A percentile compares a stretch with the other conserved stretches of the same genome.
phyloP scores from a whole-genome alignment of 176 grass and related monocot genomes.

The Calamus simplicifolius region DNA sequence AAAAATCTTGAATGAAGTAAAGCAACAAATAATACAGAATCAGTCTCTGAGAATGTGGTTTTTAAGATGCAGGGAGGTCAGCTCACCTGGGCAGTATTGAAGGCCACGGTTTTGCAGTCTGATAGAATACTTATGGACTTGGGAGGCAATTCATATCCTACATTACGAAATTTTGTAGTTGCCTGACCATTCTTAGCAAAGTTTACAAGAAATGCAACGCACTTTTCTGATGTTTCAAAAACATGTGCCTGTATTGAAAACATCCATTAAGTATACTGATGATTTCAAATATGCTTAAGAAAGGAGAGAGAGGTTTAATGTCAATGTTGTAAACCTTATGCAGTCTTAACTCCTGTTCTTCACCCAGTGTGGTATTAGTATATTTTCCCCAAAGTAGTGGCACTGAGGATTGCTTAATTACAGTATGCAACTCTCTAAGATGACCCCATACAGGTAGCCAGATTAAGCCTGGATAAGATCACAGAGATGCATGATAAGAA shows the following conservation, averaged over 20 bases:
- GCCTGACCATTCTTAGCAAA: slow-evolving; percentile 23
- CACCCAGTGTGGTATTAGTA: slow-evolving; percentile 48
- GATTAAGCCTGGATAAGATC: slow-evolving; percentile 47
- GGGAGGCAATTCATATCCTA: slow-evolving; percentile 32
- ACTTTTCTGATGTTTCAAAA: slow-evolving; percentile 56
- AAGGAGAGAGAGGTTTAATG: neutral
- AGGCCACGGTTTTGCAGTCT: slow-evolving; percentile 50
- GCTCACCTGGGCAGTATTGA: slow-evolving; percentile 67
- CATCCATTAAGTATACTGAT: too few relatives aligned
- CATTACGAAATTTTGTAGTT: slow-evolving; percentile 39
- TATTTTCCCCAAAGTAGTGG: slow-evolving; percentile 61
- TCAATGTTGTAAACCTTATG: neutral
- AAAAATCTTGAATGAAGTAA: too few relatives aligned
- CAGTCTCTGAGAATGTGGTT: neutral
- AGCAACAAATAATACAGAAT: too few relatives aligned
- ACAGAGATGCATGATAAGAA: slow-evolving; percentile 3
- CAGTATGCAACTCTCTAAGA: slow-evolving; percentile 75
- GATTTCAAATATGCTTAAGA: neutral
- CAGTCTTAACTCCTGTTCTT: slow-evolving; percentile 65
- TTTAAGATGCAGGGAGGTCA: neutral
- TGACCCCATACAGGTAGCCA: slow-evolving; percentile 94
- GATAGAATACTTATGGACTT: slow-evolving; percentile 75
- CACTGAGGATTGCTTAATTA: slow-evolving; percentile 45
- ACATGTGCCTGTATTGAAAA: slow-evolving; percentile 51
- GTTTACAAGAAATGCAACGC: slow-evolving; percentile 81